Evolutionary conservation across 257 asterid genomes (phyloP).

Genomic region (Jasminum sambac): DNA sequence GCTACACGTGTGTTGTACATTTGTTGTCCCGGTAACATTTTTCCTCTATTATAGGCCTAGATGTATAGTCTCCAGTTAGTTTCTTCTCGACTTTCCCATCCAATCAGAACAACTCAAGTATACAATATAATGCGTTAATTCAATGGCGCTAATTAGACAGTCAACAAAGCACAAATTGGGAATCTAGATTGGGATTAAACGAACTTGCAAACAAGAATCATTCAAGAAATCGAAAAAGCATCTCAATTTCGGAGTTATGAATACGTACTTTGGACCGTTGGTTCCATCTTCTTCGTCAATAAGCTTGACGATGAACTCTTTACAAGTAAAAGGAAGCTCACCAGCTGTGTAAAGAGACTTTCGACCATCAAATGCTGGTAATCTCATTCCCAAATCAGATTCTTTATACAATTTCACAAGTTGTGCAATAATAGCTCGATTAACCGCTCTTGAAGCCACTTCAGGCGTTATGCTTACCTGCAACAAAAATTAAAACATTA

Average conservation of each 20-base stretch:
- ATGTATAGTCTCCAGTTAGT: no score
- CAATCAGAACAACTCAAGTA: no score
- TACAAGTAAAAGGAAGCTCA: conserved; percentile 89
- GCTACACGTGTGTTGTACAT: no score
- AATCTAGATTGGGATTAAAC: no score
- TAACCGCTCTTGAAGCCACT: conserved; percentile 77
- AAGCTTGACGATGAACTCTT: conserved; percentile 79
- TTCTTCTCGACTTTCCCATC: no score
- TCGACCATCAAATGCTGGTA: conserved; percentile 97
- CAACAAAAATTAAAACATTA: conserved; percentile 24
- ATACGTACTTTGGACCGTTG: conserved; percentile 79
- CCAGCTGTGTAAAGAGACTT: conserved; percentile 96
- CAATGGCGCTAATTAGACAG: no score
- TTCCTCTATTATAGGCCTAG: no score
- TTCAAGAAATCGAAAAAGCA: conserved; percentile 7
- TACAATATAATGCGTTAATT: no score
- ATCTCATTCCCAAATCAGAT: conserved; percentile 85
- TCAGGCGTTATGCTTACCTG: conserved; percentile 96
- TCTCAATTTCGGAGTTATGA: neutral
- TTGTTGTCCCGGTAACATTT: no score
- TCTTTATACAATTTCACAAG: conserved; percentile 79
- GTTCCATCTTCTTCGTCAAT: conserved; percentile 76
- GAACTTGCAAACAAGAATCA: neutral
- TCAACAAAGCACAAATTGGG: no score
- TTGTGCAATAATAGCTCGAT: conserved; percentile 85